Percentiles rank a stretch among this genome's conserved stretches.
These are phyloP conservation scores for Ostreobium quekettii DNA, from an alignment of 139 green algal species.

Conservation along the genomic window DNA sequence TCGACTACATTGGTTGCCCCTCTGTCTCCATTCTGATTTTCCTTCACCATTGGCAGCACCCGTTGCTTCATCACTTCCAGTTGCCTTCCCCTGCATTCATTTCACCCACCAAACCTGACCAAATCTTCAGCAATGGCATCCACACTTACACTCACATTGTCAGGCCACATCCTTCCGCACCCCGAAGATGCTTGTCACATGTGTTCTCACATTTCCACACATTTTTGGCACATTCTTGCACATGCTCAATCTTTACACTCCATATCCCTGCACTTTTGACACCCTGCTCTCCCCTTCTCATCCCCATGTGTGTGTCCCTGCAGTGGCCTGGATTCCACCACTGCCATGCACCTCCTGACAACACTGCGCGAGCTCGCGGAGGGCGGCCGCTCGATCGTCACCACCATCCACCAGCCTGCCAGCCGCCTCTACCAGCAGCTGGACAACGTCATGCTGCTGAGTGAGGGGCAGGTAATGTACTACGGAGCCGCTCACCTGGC, in stretches of 20 bases:
- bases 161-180: not conserved
- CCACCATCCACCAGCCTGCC: constrained; percentile 92
- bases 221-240: not conserved
- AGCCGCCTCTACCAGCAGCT: constrained; percentile 72
- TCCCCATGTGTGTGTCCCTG: constrained; percentile 18
- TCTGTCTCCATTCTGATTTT: too few species aligned
- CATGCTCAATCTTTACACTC: not conserved
- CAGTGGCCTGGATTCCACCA: constrained; percentile 83
- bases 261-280: not conserved
- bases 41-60: too few species aligned
- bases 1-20: too few species aligned
- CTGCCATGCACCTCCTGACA: constrained; percentile 73
- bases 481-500: constrained; percentile 53
- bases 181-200: not conserved
- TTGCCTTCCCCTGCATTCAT: too few species aligned
- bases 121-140: not conserved
- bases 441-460: constrained; percentile 59
- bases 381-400: constrained; percentile 68
- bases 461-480: constrained; percentile 69
- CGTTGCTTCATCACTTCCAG: too few species aligned
- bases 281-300: not conserved
- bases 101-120: too few species aligned
- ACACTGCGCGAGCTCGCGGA: constrained; percentile 57
- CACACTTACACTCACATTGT: not conserved
- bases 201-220: not conserved